Conservation (phyloP, 805 yeast species). For the Barnettozyma vustinii region DNA sequence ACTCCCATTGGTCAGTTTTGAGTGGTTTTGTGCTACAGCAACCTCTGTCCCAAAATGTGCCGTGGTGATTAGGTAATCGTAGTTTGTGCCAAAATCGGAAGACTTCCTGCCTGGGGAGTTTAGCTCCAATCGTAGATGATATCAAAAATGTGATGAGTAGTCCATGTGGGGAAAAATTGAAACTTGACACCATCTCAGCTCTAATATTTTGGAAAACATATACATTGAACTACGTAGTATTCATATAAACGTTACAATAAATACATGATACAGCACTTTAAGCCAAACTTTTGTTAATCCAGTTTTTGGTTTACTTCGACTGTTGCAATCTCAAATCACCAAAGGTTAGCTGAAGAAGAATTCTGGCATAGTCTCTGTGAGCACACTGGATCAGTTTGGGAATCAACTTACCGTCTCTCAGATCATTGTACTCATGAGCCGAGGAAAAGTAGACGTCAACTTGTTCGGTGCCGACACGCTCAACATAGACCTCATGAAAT, state of each 20-base stretch:
- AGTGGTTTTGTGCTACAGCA: background rate
- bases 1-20: background rate
- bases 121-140: too few relatives aligned
- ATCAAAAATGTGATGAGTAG: too few relatives aligned
- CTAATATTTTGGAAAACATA: too few relatives aligned
- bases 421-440: constrained; percentile 19
- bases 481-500: constrained; percentile 15
- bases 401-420: constrained; percentile 22
- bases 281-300: background rate
- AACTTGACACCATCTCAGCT: too few relatives aligned
- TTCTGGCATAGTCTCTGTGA: constrained; percentile 18
- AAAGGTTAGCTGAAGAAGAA: constrained; percentile 11
- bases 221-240: too few relatives aligned
- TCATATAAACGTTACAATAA: too few relatives aligned
- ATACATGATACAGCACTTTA: too few relatives aligned
- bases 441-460: constrained; percentile 18
- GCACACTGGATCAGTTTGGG: constrained; percentile 15
- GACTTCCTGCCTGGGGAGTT: background rate
- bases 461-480: constrained; percentile 4
- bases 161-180: too few relatives aligned
- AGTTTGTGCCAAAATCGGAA: background rate
- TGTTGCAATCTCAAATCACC: constrained; percentile 1
- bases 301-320: background rate
- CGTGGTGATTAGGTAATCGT: constrained; percentile 5
- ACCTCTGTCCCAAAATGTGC: background rate